Conservation (phyloP, 345 rosid species). For the Linum tenue region DNA sequence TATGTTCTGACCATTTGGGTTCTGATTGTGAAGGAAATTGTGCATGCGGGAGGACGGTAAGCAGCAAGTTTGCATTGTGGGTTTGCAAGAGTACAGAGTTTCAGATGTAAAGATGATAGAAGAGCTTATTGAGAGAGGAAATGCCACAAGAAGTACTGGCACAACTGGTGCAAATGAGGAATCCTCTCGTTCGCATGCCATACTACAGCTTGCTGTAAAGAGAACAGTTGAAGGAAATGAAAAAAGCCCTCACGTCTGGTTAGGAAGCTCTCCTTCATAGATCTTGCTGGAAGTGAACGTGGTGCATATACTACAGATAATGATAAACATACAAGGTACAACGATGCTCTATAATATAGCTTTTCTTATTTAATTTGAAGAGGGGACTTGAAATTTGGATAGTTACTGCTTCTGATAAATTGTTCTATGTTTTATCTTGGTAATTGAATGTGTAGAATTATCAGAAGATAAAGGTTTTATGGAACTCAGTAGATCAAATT, state of each 20-base stretch:
- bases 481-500: too few species aligned
- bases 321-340: conserved; percentile 90
- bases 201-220: conserved; percentile 92
- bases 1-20: conserved; percentile 11
- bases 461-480: too few species aligned
- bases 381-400: too few species aligned
- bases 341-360: not conserved
- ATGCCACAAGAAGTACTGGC: conserved; percentile 83
- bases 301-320: conserved; percentile 99
- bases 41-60: conserved; percentile 99
- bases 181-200: conserved; percentile 98
- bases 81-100: conserved; percentile 89
- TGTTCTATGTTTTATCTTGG: too few species aligned
- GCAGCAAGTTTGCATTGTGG: conserved; percentile 97
- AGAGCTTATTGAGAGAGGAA: conserved; percentile 94
- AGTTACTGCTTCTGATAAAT: too few species aligned
- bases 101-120: conserved; percentile 88
- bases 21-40: conserved; percentile 49
- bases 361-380: too few species aligned
- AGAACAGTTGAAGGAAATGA: conserved; percentile 69
- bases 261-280: conserved; percentile 93
- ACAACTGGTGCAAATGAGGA: conserved; percentile 99
- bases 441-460: too few species aligned
- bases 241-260: conserved; percentile 76
- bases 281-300: conserved; percentile 99